Evolutionary conservation across 345 rosid genomes (phyloP).

Genomic region (Boechera divaricarpa): DNA sequence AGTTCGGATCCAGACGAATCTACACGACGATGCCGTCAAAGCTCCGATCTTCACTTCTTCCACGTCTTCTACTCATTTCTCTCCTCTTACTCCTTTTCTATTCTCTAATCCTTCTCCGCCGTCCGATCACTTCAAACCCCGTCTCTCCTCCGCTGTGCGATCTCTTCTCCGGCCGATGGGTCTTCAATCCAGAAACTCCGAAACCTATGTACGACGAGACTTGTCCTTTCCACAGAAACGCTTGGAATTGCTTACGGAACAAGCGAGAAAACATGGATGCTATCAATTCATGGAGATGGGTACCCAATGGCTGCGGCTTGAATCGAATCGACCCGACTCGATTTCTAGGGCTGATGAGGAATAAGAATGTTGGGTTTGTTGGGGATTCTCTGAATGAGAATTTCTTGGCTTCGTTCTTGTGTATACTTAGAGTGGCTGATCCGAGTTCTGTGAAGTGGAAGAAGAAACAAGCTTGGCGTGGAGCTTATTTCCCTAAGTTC

Average conservation of each 20-base stretch:
- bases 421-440: conserved; percentile 81
- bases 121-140: conserved; percentile 30
- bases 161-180: conserved; percentile 80
- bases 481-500: conserved; percentile 81
- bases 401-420: conserved; percentile 75
- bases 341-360: conserved; percentile 71
- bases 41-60: conserved; percentile 56
- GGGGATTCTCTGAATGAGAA: conserved; percentile 96
- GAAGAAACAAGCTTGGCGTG: conserved; percentile 96
- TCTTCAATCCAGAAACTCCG: conserved; percentile 46
- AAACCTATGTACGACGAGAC: conserved; percentile 70
- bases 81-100: conserved; percentile 59
- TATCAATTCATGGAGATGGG: conserved; percentile 93
- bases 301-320: conserved; percentile 67
- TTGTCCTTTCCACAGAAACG: conserved; percentile 91
- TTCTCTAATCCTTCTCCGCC: conserved; percentile 50
- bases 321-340: conserved; percentile 59
- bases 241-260: conserved; percentile 89
- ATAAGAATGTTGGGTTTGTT: conserved; percentile 77
- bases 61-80: conserved; percentile 56
- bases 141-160: conserved; percentile 57
- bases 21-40: conserved; percentile 58
- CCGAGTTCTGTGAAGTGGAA: conserved; percentile 79
- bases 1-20: conserved; percentile 41
- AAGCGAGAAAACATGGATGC: conserved; percentile 64